Evolutionary conservation across 352 stramenopile species (phyloP).

Genomic region (Blastocystis sp.): DNA sequence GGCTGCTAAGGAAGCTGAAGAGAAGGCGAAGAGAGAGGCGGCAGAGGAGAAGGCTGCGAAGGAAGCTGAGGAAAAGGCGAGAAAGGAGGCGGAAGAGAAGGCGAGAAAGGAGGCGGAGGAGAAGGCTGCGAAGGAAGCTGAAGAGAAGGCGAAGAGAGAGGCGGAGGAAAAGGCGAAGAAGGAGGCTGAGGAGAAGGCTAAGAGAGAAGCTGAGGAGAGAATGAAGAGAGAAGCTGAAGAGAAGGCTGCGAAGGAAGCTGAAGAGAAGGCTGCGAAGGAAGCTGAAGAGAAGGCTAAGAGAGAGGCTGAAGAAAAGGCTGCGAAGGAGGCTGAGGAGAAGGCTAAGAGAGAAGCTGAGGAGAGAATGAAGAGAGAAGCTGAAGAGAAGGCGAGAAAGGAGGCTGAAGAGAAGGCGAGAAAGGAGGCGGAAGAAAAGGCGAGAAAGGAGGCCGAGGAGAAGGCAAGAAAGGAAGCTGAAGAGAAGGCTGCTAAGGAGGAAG

Average conservation of each 20-base stretch:
- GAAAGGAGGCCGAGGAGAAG: not conserved
- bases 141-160: not conserved
- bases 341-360: too few relatives aligned
- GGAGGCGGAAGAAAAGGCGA: not conserved
- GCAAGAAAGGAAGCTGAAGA: not conserved
- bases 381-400: not conserved
- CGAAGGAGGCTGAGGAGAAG: not conserved
- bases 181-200: not conserved
- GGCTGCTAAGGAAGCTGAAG: not conserved
- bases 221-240: not conserved
- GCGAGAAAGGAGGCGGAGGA: not conserved
- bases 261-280: not conserved
- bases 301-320: not conserved
- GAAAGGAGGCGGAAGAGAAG: not conserved
- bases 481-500: not conserved
- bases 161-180: not conserved
- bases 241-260: not conserved
- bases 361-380: not conserved
- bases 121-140: not conserved
- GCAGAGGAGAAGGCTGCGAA: conserved; percentile 39
- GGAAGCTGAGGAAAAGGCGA: conserved; percentile 38
- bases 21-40: conserved; percentile 7
- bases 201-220: not conserved
- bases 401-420: conserved; percentile 20
- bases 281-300: not conserved